Evolutionary conservation across 768 basidiomycete genomes (phyloP), one percentile per base, ranked within the genome.

Genomic region (Hortiboletus campestris): DNA sequence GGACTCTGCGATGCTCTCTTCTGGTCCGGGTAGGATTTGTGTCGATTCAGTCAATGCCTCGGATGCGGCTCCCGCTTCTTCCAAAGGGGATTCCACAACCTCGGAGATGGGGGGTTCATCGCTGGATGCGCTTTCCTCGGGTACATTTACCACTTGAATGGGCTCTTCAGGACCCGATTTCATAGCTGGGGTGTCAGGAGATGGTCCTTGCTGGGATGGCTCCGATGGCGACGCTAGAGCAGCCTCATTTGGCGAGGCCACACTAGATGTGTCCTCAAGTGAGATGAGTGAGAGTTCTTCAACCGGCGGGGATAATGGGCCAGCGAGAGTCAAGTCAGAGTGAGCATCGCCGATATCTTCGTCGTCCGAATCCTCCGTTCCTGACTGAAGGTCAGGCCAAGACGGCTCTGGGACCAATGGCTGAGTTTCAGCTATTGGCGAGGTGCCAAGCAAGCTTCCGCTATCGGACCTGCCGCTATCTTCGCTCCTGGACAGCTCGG

Each of bases 401-500:
- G 57, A 49, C 2, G 49, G 46, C 5, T 8, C 59, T 0, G 59
- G 34, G 9, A 49, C 32, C 6, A 57, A 36, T 7, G 59, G n/a
- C 20, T 51, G 56, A 6, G 56, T 31, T 40, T 71, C 63, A 38
- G 44, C 14, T 9, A 49, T 13, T 10, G 57, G 61, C 3, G 63
- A 58, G 17, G 48, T 38, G 40, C 28, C 53, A 12, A 66, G 60
- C 29, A 65, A 51, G 49, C 34, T 31, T 5, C 44, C 42, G 45
- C 17, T 4, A 25, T 25, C 25, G 6, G 49, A 22, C 12, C 42
- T 52, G 25, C 6, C 28, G 22, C 29, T 50, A 29, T 61, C 58
- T 10, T 59, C 67, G 36, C 34, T 32, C 47, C 57, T 69, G 25
- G 73, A 66, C 12, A 77, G 53, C 46, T 79, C 79, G 11, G 66